Conservation (phyloP, 1,284 basidiomycete species). For the Agroathelia rolfsii region DNA sequence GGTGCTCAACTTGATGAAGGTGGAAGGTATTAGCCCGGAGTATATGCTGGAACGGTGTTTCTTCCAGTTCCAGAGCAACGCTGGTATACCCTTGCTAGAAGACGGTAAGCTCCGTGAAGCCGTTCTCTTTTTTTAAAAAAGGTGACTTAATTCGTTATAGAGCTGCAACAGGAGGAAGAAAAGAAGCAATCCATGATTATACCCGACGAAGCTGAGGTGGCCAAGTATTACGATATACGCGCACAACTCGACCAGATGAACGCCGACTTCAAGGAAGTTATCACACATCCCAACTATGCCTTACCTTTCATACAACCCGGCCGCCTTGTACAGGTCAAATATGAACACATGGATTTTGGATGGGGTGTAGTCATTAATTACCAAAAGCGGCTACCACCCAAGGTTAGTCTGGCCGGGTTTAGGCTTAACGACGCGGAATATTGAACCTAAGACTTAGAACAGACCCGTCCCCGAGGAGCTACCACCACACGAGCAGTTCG, state of each 20-base stretch:
- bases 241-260: conserved; percentile 87
- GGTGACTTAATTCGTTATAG: conserved; percentile 27
- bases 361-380: conserved; percentile 95
- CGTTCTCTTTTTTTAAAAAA: conserved; percentile 1
- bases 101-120: conserved; percentile 46
- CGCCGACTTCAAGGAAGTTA: conserved; percentile 82
- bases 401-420: conserved; percentile 32
- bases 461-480: conserved; percentile 62
- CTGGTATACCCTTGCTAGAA: conserved; percentile 82
- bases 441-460: conserved; percentile 8
- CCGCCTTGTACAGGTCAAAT: conserved; percentile 81
- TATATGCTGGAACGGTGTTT: conserved; percentile 98
- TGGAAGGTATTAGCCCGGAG: conserved; percentile 97
- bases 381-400: conserved; percentile 73
- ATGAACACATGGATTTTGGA: conserved; percentile 86
- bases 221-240: conserved; percentile 86
- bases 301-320: conserved; percentile 92
- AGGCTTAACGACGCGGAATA: neutral
- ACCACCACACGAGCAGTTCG: conserved; percentile 82
- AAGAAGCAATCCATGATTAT: conserved; percentile 61
- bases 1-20: conserved; percentile 97
- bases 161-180: conserved; percentile 71
- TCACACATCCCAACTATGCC: conserved; percentile 91
- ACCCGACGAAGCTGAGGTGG: conserved; percentile 75
- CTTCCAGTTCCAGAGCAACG: conserved; percentile 95